Evolutionary conservation across 768 basidiomycete genomes (phyloP).

Genomic region (Boletus reticulatus): DNA sequence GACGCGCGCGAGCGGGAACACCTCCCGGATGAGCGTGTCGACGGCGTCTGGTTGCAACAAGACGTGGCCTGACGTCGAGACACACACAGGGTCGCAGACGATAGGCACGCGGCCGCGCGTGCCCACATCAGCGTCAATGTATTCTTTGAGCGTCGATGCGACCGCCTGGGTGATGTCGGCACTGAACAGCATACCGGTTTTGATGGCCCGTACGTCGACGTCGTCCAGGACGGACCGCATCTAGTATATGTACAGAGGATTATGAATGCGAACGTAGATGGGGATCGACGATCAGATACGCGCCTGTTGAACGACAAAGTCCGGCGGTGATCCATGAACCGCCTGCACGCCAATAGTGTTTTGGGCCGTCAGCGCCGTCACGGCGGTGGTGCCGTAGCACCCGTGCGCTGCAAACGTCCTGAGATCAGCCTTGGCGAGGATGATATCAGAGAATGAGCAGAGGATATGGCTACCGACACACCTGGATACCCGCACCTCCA

Average conservation of each 20-base stretch:
- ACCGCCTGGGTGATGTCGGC: slow-evolving; percentile 51
- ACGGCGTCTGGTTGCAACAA: slow-evolving; percentile 70
- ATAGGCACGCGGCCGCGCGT: slow-evolving; percentile 44
- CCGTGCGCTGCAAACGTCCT: slow-evolving; percentile 78
- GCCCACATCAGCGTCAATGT: slow-evolving; percentile 27
- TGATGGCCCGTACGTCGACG: slow-evolving; percentile 68
- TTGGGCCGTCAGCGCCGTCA: slow-evolving; percentile 88
- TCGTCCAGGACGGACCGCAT: slow-evolving; percentile 71
- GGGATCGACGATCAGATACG: slow-evolving; percentile 10
- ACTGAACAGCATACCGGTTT: slow-evolving; percentile 88
- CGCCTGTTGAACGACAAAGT: slow-evolving; percentile 76
- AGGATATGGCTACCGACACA: slow-evolving; percentile 24
- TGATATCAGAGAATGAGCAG: too few relatives aligned
- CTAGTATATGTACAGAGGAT: slow-evolving; percentile 38
- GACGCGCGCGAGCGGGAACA: slow-evolving; percentile 69
- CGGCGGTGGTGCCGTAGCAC: slow-evolving; percentile 77
- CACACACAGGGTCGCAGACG: slow-evolving; percentile 88
- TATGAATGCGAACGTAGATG: neutral
- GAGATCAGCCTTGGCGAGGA: slow-evolving; percentile 65
- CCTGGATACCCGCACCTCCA: slow-evolving; percentile 91
- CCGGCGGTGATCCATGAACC: slow-evolving; percentile 63
- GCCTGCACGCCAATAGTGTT: slow-evolving; percentile 84
- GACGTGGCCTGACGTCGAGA: slow-evolving; percentile 85
- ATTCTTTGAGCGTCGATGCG: slow-evolving; percentile 44
- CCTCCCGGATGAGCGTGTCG: slow-evolving; percentile 49